Evolutionary conservation across 257 asterid species (phyloP), one percentile per base, ranked within the genome.

Genomic region (Coffea canephora): DNA sequence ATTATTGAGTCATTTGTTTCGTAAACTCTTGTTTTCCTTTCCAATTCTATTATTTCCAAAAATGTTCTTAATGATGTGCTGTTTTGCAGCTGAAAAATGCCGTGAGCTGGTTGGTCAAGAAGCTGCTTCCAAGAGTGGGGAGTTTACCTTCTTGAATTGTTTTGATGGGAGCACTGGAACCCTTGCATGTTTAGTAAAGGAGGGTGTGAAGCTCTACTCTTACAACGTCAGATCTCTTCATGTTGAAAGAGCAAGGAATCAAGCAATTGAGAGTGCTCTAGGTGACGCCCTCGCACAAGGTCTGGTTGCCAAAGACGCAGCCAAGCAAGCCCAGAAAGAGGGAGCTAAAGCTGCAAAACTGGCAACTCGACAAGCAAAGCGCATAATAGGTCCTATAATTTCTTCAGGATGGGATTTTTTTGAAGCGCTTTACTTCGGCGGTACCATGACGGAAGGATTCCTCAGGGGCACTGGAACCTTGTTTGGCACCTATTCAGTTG

Each of bases 341-440:
- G 99, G 98, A 62, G 94, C 93, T 72, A 92, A 89, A 86, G 99
- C 99, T 55, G 97, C 97, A 70, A 93, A 92, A 86, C 82, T 92
- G n/a, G 99, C 99, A 11, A 90, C 88, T 9, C 85, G 87, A 71
- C 81, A 93, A 82, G 92, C 88, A 79, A 90, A 93, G 80, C 98
- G 95, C 55, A 90, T 95, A 69, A 65, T 95, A n/a, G 99, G 99
- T 70, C 99, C 99, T 49, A 87, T 95, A 69, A 87, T 95, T 81
- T 91, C 98, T 82, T 89, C 96, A 10, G 99, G 99, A 25, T 95
- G 99, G 99, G 99, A 95, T 73, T 92, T 93, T 71, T 95, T 95
- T 27, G 98, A 95, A 90, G 94, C 97, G 16, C 78, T 95, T 72
- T 93, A 95, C 85, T 91, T 78, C 74, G 97, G 98, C 8, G 99